phyloP scores from a whole-genome alignment of 306 rosid species.

The Vicia villosa region DNA sequence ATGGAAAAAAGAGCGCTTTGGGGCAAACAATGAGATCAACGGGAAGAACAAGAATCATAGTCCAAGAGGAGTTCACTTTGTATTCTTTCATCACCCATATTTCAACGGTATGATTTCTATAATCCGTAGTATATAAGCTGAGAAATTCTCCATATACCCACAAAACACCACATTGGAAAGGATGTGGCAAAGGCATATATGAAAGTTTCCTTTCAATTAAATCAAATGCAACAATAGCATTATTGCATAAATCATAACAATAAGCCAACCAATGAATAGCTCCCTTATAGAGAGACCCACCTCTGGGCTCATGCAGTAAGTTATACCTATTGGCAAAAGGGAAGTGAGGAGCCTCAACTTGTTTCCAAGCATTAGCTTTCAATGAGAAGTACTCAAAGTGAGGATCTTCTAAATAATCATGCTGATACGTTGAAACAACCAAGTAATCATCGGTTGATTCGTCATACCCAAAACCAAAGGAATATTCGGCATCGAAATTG shows the following conservation, averaged over 20 bases:
- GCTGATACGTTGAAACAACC: background rate
- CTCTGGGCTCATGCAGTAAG: background rate
- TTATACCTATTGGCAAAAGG: too few relatives aligned
- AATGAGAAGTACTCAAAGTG: constrained; percentile 10
- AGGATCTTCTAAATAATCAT: rapidly evolving
- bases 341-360: background rate
- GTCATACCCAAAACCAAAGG: constrained; percentile 23
- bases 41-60: too few relatives aligned
- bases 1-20: too few relatives aligned
- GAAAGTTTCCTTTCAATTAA: background rate
- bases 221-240: constrained; percentile 30
- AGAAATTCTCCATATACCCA: constrained; percentile 17
- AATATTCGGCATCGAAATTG: rapidly evolving
- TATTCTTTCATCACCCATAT: constrained; percentile 38
- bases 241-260: too few relatives aligned
- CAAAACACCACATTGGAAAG: background rate
- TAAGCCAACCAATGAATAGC: constrained; percentile 21
- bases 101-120: background rate
- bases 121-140: background rate
- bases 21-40: too few relatives aligned
- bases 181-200: background rate
- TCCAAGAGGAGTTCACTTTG: too few relatives aligned
- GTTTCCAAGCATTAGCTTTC: constrained; percentile 1
- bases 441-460: constrained; percentile 14
- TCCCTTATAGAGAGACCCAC: background rate